These are phyloP conservation scores for Melaleuca alternifolia DNA, from an alignment of 345 rosid species.

Conservation along the genomic window DNA sequence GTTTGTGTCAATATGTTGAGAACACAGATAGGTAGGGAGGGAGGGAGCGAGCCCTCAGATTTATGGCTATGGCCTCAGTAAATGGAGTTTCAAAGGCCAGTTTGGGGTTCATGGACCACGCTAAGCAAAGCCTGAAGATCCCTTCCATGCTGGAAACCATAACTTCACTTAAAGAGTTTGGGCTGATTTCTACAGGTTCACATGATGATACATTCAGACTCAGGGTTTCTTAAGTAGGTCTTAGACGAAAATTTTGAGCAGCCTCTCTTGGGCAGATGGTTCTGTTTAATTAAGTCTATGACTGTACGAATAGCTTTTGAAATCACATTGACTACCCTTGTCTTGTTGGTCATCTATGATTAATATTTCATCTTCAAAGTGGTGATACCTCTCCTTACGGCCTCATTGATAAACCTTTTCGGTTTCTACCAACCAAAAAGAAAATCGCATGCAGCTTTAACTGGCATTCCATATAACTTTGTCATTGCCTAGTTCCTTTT, in stretches of 20 bases:
- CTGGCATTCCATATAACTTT: neutral
- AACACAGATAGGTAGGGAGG: neutral
- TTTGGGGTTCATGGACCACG: neutral
- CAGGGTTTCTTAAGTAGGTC: neutral
- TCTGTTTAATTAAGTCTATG: neutral
- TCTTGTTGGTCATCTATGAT: neutral
- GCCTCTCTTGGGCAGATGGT: neutral
- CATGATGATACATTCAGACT: neutral
- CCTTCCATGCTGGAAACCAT: neutral
- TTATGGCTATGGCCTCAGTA: neutral
- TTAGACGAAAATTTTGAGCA: neutral
- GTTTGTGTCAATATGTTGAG: neutral
- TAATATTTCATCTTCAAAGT: neutral
- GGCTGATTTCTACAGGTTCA: neutral
- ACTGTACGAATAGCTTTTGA: neutral
- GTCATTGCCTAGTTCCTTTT: neutral
- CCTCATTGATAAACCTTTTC: neutral
- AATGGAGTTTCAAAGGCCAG: neutral
- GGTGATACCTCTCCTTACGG: neutral
- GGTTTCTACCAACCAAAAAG: neutral
- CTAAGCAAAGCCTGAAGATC: neutral
- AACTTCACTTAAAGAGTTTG: neutral
- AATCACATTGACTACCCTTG: neutral
- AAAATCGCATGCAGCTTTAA: neutral
- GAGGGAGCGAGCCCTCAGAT: neutral